Percentiles rank a stretch among this genome's conserved stretches.
phyloP scores from a whole-genome alignment of 2,329 filamentous ascomycete genomes.

The Biscogniauxia marginata region DNA sequence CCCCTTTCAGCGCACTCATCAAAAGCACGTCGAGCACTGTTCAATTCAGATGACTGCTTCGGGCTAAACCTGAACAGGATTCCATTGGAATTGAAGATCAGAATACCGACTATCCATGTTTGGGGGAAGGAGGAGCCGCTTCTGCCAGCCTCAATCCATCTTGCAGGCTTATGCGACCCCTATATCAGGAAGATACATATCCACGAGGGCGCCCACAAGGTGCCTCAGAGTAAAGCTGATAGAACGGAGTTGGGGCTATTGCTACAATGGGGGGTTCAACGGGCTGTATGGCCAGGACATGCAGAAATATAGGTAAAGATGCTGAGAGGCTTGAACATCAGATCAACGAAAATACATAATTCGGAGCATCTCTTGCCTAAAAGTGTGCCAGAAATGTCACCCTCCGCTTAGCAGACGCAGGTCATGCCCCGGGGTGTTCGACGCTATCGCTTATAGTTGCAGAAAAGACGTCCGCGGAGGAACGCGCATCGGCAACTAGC shows the following conservation, averaged over 20 bases:
- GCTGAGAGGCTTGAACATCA: background rate
- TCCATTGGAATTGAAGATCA: constrained; percentile 29
- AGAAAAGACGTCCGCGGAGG: background rate
- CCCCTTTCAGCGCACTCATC: constrained; percentile 18
- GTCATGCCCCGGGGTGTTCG: no score
- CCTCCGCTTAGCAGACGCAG: background rate
- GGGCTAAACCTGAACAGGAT: constrained; percentile 30
- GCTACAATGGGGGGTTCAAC: constrained; percentile 25
- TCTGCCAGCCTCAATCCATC: constrained; percentile 26
- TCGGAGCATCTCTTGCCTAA: background rate
- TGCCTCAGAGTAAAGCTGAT: constrained; percentile 19
- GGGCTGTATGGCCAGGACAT: constrained; percentile 28
- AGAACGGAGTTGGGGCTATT: constrained; percentile 17
- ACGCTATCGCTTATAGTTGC: background rate
- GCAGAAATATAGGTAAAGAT: constrained; percentile 7
- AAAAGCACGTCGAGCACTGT: constrained; percentile 23
- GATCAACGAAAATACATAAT: background rate
- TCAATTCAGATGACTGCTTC: constrained; percentile 33
- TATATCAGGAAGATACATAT: constrained; percentile 29
- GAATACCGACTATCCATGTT: constrained; percentile 31
- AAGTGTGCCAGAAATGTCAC: no score
- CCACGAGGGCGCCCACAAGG: constrained; percentile 17
- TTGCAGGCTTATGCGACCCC: constrained; percentile 31
- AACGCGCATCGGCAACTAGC: background rate
- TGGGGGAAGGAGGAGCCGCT: constrained; percentile 27